Conservation (phyloP, 202 grass and related monocot genomes). For the Saccharum hybrid region DNA sequence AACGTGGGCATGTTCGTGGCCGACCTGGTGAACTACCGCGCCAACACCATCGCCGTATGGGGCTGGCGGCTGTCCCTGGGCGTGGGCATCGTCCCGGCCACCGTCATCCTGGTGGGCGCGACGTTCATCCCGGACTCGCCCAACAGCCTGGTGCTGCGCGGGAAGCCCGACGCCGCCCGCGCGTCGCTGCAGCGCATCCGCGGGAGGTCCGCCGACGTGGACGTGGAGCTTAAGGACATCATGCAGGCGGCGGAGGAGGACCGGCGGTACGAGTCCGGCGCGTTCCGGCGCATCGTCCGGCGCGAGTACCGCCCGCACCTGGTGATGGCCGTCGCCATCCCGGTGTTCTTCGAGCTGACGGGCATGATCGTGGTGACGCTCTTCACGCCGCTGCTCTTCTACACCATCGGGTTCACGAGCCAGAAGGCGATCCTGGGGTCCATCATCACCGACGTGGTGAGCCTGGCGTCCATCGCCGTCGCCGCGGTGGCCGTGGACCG, state of each 20-base stretch:
- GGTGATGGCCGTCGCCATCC: conserved; percentile 69
- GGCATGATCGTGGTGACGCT: conserved; percentile 64
- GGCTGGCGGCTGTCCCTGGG: conserved; percentile 85
- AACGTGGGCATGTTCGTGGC: conserved; percentile 59
- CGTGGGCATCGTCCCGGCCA: conserved; percentile 52
- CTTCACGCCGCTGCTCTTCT: conserved; percentile 66
- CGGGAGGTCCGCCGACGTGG: conserved; percentile 35
- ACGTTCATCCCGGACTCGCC: conserved; percentile 68
- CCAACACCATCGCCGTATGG: conserved; percentile 58
- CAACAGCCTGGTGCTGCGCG: conserved; percentile 68
- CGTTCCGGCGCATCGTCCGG: conserved; percentile 53
- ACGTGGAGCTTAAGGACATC: conserved; percentile 62
- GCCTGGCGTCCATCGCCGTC: conserved; percentile 43
- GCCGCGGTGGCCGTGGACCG: conserved; percentile 48
- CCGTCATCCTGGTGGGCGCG: conserved; percentile 55
- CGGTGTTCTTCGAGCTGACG: conserved; percentile 76
- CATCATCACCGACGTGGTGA: conserved; percentile 62
- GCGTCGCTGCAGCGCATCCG: conserved; percentile 56
- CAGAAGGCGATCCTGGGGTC: conserved; percentile 64
- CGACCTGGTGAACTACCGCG: conserved; percentile 77
- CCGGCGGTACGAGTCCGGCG: conserved; percentile 37
- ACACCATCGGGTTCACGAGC: conserved; percentile 60
- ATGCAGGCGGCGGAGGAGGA: conserved; percentile 44
- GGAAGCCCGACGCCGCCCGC: conserved; percentile 50
- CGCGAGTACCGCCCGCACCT: conserved; percentile 69